Base-by-base conservation (phyloP, 352 stramenopile species). In the Pythium insidiosum region DNA sequence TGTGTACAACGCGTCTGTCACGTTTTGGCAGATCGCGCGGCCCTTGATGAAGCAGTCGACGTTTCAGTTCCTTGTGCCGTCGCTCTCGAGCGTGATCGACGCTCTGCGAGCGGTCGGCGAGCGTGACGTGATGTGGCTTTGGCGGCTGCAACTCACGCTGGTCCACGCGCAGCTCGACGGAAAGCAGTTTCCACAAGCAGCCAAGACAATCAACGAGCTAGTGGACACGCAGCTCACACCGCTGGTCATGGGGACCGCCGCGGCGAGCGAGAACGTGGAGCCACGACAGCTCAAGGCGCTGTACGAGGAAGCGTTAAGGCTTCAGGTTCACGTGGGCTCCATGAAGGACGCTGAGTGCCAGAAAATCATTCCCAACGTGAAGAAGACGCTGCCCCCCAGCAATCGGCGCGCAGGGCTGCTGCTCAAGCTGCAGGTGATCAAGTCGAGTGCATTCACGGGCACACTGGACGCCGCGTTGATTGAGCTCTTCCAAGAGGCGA, bases 1-100 rank as follows among this genome's bases (percentile, higher is more conserved):
- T 13, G 68, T 96, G 41, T 96, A 95, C 78, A 97, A 97, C 43
- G 80, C 80, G 10, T 94, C 79, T 0, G 70, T 96, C 10, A 69
- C 73, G 22, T 92, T 89, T 42, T 96, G 86, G 86, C 75, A 78
- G 16, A 72, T 95, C 38, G 67, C 80, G 36, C 63, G 85, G 4
- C 71, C 82, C 43, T 61, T 94, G 21, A 89, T 97, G 68, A 91
- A 92, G 43, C 57, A 61, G 11, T 66, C 68, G 4, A 87, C 64
- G 1, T 84, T 84, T 21, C 75, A 86, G 53, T 86, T 88, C 41
- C 57, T 92, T 6, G 41, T 68, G n/a, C 57, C 70, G 12, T 87
- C 80, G 6, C 63, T 95, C 28, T 43, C 30, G 2, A 73, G 56
- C 6, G 63, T 94, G 2, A 48, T 86, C 18, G 79, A 95, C 0